phyloP scores from a whole-genome alignment of 257 asterid genomes.

The Ligustrum vulgare region DNA sequence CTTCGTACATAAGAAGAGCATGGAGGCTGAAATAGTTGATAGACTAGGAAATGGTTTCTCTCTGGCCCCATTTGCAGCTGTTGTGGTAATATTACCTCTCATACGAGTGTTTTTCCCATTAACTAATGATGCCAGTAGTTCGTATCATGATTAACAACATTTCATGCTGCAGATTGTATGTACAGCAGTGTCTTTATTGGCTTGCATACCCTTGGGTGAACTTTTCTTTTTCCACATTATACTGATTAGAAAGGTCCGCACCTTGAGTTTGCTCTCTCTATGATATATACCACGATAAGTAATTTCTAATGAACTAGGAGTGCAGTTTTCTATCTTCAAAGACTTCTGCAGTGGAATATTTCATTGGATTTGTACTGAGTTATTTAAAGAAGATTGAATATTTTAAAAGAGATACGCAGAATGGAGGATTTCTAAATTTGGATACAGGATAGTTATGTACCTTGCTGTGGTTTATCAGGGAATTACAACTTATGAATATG shows the following conservation, averaged over 20 bases:
- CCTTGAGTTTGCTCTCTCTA: slow-evolving; percentile 17
- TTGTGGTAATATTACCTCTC: slow-evolving; percentile 67
- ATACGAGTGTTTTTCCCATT: slow-evolving; percentile 16
- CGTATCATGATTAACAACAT: slow-evolving; percentile 14
- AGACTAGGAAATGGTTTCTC: slow-evolving; percentile 97
- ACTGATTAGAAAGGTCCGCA: slow-evolving; percentile 76
- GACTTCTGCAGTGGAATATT: neutral
- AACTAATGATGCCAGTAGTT: slow-evolving; percentile 6
- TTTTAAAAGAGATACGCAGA: neutral
- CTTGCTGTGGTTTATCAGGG: slow-evolving; percentile 52
- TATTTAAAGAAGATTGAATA: neutral
- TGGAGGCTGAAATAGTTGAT: slow-evolving; percentile 89
- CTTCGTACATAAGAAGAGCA: slow-evolving; percentile 59
- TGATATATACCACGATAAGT: neutral
- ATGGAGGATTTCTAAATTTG: slow-evolving; percentile 4
- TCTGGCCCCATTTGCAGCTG: slow-evolving; percentile 93
- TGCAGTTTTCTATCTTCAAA: neutral
- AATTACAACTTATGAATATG: slow-evolving; percentile 90
- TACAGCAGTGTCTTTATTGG: slow-evolving; percentile 84
- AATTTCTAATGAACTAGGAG: neutral
- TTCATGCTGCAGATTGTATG: slow-evolving; percentile 73
- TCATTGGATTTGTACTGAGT: neutral
- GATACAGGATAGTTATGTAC: neutral
- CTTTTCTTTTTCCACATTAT: slow-evolving; percentile 99
- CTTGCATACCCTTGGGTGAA: slow-evolving; percentile 92